These are phyloP conservation scores for Colletotrichum australisinense DNA, from an alignment of 2,329 filamentous ascomycete genomes.

Conservation along the genomic window DNA sequence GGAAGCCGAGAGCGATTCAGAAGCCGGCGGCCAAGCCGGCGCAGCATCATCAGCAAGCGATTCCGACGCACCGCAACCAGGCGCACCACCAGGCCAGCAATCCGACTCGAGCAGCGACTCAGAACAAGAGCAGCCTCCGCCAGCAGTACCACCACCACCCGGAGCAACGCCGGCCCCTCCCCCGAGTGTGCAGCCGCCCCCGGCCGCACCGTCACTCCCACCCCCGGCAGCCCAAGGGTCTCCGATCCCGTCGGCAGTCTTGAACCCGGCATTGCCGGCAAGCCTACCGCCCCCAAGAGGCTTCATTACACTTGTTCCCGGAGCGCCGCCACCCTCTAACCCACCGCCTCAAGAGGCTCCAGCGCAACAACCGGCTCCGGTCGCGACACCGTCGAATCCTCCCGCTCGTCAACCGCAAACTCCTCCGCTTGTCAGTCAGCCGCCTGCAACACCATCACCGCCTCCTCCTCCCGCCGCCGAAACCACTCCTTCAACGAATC, in stretches of 20 bases:
- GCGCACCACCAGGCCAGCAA: not conserved
- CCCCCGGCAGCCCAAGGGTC: not conserved
- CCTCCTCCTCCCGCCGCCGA: conserved; percentile 2
- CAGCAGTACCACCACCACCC: not conserved
- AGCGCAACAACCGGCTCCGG: not conserved
- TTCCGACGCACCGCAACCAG: not conserved
- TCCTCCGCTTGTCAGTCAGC: not conserved
- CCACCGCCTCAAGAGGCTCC: not conserved
- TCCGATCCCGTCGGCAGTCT: not conserved
- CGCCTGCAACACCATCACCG: not conserved
- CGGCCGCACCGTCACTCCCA: not conserved
- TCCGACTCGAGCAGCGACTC: conserved; percentile 22
- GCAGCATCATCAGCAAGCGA: conserved; percentile 1
- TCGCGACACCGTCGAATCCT: not conserved
- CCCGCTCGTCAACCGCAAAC: not conserved
- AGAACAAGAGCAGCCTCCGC: conserved; percentile 6
- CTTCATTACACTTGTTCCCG: conserved; percentile 29
- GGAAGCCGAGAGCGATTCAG: conserved; percentile 6
- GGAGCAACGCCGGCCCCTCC: not conserved
- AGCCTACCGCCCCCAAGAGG: conserved; percentile 9
- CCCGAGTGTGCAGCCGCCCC: not conserved
- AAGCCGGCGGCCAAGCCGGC: not conserved
- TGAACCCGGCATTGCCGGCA: not conserved
- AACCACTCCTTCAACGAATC: not conserved
- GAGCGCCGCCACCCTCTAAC: not conserved